phyloP scores from a whole-genome alignment of 1,284 basidiomycete genomes.

The Sporisorium sorghi region DNA sequence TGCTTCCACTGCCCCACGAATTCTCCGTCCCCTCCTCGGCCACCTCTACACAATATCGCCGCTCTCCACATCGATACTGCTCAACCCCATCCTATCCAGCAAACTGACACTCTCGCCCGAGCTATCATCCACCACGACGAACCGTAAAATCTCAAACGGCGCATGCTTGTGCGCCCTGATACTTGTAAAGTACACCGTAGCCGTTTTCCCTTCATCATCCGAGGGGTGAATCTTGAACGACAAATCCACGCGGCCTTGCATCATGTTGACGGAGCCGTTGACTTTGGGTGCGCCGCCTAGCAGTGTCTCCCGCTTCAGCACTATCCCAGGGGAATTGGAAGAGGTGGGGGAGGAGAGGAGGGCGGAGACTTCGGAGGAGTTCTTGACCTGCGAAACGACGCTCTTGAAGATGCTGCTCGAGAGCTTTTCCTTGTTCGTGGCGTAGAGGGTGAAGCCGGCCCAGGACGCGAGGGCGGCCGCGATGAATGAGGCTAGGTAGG shows the following conservation, averaged over 20 bases:
- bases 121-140: constrained; percentile 50
- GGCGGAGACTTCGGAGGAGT: constrained; percentile 20
- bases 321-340: constrained; percentile 10
- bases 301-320: constrained; percentile 23
- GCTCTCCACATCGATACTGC: constrained; percentile 21
- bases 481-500: constrained; percentile 10
- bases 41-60: constrained; percentile 19
- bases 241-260: constrained; percentile 62
- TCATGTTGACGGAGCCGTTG: constrained; percentile 57
- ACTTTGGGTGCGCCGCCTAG: constrained; percentile 44
- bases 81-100: constrained; percentile 8
- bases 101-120: constrained; percentile 27
- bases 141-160: constrained; percentile 58
- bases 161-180: constrained; percentile 44
- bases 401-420: constrained; percentile 52
- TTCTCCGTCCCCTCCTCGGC: too few species aligned
- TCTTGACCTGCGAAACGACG: constrained; percentile 50
- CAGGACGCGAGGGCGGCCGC: constrained; percentile 31
- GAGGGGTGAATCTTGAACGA: constrained; percentile 40
- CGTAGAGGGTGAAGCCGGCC: constrained; percentile 51
- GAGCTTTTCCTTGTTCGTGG: constrained; percentile 64
- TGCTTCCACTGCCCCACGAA: too few species aligned
- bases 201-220: neutral
- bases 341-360: constrained; percentile 48
- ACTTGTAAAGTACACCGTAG: constrained; percentile 60